Conservation (phyloP, 2,329 filamentous ascomycete genomes). For the Amauroascus niger region DNA sequence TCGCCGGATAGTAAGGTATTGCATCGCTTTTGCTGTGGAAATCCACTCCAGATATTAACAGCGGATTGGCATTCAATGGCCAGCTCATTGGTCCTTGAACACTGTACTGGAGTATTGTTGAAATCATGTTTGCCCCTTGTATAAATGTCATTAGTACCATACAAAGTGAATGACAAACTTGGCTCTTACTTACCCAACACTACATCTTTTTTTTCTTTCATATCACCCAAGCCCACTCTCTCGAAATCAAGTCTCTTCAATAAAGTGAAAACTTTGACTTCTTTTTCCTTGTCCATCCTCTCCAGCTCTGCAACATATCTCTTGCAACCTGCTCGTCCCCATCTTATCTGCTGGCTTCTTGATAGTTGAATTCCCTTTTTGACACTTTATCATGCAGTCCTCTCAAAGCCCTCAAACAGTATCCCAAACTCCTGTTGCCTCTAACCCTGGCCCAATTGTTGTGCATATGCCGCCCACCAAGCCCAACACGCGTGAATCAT, state of each 20-base stretch:
- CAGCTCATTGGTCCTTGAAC: not conserved
- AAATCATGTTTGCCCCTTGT: not conserved
- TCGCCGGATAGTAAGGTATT: not conserved
- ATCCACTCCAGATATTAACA: not conserved
- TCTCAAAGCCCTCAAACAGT: not conserved
- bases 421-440: not conserved
- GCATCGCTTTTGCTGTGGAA: not conserved
- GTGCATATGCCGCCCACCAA: not conserved
- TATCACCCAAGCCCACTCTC: not conserved
- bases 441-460: not conserved
- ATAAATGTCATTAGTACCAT: slow-evolving; percentile 8
- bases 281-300: not conserved
- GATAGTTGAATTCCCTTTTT: not conserved
- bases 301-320: not conserved
- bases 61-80: not conserved
- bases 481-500: not conserved
- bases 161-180: slow-evolving; percentile 6
- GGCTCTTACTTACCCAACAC: not conserved
- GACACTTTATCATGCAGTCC: not conserved
- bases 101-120: not conserved
- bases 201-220: not conserved
- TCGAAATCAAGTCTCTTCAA: not conserved
- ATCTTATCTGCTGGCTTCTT: not conserved
- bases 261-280: not conserved
- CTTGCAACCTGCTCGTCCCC: not conserved